These are phyloP conservation scores for Chlorophyllum brunneum DNA, from an alignment of 768 basidiomycete species.

Conservation along the genomic window DNA sequence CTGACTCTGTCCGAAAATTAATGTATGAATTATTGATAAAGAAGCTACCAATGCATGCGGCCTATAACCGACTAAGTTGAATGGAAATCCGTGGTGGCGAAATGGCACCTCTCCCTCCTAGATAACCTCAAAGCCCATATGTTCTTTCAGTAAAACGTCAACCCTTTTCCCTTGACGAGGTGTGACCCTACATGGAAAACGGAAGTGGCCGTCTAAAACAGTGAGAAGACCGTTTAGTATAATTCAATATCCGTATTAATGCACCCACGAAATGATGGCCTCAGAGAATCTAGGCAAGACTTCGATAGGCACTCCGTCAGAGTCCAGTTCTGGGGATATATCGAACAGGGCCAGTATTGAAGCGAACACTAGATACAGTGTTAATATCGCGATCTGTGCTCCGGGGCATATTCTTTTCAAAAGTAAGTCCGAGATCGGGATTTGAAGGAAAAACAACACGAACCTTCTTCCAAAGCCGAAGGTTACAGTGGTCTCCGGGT, in stretches of 20 bases:
- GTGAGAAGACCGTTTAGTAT: not conserved
- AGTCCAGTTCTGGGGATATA: constrained; percentile 14
- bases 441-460: not conserved
- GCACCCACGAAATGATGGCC: not conserved
- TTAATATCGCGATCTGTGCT: not conserved
- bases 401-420: constrained; percentile 10
- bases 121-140: not conserved
- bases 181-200: not conserved
- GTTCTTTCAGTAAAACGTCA: not conserved
- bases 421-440: not conserved
- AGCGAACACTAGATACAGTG: not conserved
- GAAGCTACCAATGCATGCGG: no score
- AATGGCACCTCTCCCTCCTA: not conserved
- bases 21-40: no score
- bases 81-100: no score
- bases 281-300: not conserved
- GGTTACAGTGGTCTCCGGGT: constrained; percentile 18
- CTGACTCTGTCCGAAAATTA: no score
- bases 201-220: not conserved
- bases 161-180: constrained; percentile 1
- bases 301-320: not conserved
- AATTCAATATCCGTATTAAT: not conserved
- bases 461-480: constrained; percentile 31
- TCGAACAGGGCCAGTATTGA: constrained; percentile 16
- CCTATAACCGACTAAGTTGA: no score